These are phyloP conservation scores for Gillenia trifoliata DNA, from an alignment of 306 rosid species.

Conservation along the genomic window DNA sequence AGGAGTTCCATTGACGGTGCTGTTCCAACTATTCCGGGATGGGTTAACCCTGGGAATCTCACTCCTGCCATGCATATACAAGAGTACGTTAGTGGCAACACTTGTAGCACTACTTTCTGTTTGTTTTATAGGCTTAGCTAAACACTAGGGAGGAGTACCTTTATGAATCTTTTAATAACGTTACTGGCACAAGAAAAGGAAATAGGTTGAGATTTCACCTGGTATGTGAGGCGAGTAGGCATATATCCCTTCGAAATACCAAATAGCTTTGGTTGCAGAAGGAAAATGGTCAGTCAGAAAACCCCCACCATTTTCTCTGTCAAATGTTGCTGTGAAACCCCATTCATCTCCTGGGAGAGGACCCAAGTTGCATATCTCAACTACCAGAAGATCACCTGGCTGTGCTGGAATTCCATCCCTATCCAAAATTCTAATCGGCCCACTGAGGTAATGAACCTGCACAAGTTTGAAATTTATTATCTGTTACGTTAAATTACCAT, in stretches of 20 bases:
- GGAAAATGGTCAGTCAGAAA: conserved; percentile 92
- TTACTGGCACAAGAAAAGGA: neutral
- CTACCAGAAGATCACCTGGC: conserved; percentile 84
- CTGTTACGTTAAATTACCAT: neutral
- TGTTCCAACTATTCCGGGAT: conserved; percentile 88
- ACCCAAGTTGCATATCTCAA: conserved; percentile 87
- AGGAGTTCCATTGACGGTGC: conserved; percentile 86
- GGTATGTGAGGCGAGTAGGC: conserved; percentile 94
- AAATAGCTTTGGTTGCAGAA: conserved; percentile 73
- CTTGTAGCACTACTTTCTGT: too few relatives aligned
- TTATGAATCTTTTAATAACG: neutral
- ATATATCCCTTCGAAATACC: conserved; percentile 93
- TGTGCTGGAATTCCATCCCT: conserved; percentile 68
- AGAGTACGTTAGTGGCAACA: neutral
- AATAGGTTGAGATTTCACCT: conserved; percentile 40
- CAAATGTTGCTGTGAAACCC: conserved; percentile 89
- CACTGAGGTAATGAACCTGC: conserved; percentile 81
- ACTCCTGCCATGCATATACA: conserved; percentile 50
- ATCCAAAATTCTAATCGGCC: conserved; percentile 70
- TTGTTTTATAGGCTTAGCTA: neutral
- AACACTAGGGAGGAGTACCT: neutral
- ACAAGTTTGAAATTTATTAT: neutral
- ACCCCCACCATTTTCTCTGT: conserved; percentile 93
- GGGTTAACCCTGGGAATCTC: conserved; percentile 84
- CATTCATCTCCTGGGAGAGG: conserved; percentile 92